Percentiles rank a stretch among this genome's conserved stretches.
Conservation (phyloP, 805 yeast species). For the Limtongia smithiae region DNA sequence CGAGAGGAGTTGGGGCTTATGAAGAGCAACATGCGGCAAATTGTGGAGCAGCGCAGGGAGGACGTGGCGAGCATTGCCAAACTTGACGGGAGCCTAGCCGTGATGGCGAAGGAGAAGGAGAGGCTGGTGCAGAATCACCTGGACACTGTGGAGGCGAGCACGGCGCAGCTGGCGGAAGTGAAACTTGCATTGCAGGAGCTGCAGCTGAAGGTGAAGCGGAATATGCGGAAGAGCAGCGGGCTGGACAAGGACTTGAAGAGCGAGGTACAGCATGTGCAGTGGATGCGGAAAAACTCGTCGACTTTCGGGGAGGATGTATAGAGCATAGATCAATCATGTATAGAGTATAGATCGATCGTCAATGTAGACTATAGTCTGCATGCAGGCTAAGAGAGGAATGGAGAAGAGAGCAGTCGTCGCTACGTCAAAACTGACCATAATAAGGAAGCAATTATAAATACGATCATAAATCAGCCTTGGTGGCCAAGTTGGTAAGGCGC, state of each 20-base stretch:
- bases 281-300: slow-evolving; percentile 17
- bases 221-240: slow-evolving; percentile 4
- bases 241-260: slow-evolving; percentile 4
- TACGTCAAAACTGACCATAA: too few species aligned
- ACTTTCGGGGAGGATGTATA: background rate
- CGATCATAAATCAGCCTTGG: too few species aligned
- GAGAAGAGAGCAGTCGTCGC: too few species aligned
- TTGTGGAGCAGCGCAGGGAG: slow-evolving; percentile 4
- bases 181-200: background rate
- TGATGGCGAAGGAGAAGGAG: slow-evolving; percentile 8
- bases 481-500: too few species aligned
- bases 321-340: too few species aligned
- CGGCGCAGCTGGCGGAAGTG: slow-evolving; percentile 8
- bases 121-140: slow-evolving; percentile 5
- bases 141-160: background rate
- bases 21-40: slow-evolving; percentile 8
- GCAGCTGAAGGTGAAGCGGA: slow-evolving; percentile 6
- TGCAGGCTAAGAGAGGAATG: too few species aligned
- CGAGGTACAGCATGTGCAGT: slow-evolving; percentile 10
- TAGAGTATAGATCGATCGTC: too few species aligned
- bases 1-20: slow-evolving; percentile 11
- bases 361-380: too few species aligned
- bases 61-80: slow-evolving; percentile 5
- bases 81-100: slow-evolving; percentile 1
- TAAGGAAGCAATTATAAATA: too few species aligned